Conservation (phyloP, 257 asterid genomes). For the Solanum clarkiae region DNA sequence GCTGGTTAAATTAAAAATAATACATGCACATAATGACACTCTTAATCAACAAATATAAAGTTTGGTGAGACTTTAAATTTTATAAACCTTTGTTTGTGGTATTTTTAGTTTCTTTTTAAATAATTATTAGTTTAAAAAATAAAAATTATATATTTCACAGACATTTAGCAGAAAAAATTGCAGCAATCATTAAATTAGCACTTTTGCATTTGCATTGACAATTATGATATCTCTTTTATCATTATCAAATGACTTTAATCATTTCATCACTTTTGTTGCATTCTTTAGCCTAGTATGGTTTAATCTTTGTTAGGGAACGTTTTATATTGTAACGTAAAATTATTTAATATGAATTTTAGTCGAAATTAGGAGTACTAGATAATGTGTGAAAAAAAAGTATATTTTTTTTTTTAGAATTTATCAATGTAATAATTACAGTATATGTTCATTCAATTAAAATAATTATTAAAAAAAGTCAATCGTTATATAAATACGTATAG, state of each 20-base stretch:
- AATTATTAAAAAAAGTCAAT: too few species aligned
- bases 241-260: conserved; percentile 27
- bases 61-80: background rate
- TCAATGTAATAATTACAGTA: too few species aligned
- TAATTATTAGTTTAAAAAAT: background rate
- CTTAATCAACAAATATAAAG: background rate
- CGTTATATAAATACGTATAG: too few species aligned
- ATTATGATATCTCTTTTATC: conserved; percentile 15
- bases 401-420: background rate
- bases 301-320: background rate
- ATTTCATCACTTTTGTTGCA: conserved; percentile 17
- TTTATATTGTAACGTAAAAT: accelerated
- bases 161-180: conserved; percentile 33
- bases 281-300: background rate
- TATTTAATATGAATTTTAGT: background rate
- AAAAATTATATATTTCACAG: background rate
- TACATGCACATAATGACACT: background rate
- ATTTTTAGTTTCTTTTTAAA: background rate
- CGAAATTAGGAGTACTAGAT: background rate
- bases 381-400: background rate
- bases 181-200: conserved; percentile 14
- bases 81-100: background rate
- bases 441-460: too few species aligned
- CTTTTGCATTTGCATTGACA: conserved; percentile 11
- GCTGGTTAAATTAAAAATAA: background rate